These are phyloP conservation scores for Gossypium arboreum DNA, from an alignment of 345 rosid species.

Conservation along the genomic window DNA sequence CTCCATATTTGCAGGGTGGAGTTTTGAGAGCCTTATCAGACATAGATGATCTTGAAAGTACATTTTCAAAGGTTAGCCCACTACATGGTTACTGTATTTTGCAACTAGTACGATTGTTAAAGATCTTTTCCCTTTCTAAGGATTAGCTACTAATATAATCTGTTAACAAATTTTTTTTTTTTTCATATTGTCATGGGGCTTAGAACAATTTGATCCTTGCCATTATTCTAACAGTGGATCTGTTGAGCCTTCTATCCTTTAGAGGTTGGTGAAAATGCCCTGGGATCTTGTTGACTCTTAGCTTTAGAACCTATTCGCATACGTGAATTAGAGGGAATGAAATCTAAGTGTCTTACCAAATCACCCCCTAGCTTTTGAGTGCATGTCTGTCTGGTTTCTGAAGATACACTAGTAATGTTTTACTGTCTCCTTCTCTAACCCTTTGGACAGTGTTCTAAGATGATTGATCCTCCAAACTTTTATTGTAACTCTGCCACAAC, in stretches of 20 bases:
- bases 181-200: background rate
- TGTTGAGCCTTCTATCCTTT: background rate
- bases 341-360: background rate
- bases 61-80: constrained; percentile 82
- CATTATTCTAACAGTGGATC: background rate
- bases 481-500: background rate
- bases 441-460: background rate
- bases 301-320: background rate
- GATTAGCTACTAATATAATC: background rate
- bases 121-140: background rate
- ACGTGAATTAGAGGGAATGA: background rate
- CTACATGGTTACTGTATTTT: background rate
- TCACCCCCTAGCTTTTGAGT: background rate
- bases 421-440: background rate
- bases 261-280: too few species aligned
- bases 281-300: too few species aligned
- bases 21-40: constrained; percentile 56
- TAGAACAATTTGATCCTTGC: background rate
- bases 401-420: background rate
- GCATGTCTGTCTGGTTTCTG: background rate
- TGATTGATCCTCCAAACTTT: background rate
- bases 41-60: constrained; percentile 73
- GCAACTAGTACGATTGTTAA: background rate
- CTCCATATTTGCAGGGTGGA: constrained; percentile 51
- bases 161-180: too few species aligned